These are phyloP conservation scores for Catunica adiposa DNA, from an alignment of 2,329 filamentous ascomycete species.

Conservation along the genomic window DNA sequence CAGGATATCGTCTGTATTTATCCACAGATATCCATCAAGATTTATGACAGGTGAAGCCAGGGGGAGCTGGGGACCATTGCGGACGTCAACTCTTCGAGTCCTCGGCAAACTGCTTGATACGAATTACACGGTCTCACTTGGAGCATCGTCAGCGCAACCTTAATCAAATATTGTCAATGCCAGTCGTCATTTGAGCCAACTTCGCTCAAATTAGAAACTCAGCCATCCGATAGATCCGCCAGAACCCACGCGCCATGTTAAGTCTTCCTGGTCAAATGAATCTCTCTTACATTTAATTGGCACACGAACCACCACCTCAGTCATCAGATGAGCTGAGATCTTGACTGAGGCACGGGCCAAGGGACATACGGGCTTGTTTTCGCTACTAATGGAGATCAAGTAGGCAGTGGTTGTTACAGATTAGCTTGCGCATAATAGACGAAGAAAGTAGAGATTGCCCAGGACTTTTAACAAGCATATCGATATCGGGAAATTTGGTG, in stretches of 20 bases:
- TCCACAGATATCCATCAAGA: neutral
- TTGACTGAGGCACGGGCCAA: neutral
- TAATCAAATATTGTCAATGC: neutral
- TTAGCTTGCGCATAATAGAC: neutral
- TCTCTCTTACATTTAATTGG: neutral
- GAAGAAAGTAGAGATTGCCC: neutral
- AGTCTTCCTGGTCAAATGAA: too few species aligned
- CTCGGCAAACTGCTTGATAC: neutral
- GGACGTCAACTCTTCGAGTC: too few species aligned
- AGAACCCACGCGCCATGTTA: neutral
- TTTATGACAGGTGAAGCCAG: too few species aligned
- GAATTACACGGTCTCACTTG: neutral
- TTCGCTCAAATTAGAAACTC: neutral
- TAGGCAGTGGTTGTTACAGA: neutral
- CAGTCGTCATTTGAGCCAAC: neutral
- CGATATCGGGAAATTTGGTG: too few species aligned
- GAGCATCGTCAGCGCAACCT: neutral
- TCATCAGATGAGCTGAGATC: neutral
- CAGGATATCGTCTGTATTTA: neutral
- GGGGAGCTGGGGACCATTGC: too few species aligned
- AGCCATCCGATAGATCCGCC: neutral
- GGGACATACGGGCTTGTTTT: neutral
- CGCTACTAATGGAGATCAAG: neutral
- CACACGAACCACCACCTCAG: too few species aligned
- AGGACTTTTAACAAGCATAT: neutral